Evolutionary conservation across 768 basidiomycete species (phyloP).

Genomic region (Phylloporus rhodoxanthus): DNA sequence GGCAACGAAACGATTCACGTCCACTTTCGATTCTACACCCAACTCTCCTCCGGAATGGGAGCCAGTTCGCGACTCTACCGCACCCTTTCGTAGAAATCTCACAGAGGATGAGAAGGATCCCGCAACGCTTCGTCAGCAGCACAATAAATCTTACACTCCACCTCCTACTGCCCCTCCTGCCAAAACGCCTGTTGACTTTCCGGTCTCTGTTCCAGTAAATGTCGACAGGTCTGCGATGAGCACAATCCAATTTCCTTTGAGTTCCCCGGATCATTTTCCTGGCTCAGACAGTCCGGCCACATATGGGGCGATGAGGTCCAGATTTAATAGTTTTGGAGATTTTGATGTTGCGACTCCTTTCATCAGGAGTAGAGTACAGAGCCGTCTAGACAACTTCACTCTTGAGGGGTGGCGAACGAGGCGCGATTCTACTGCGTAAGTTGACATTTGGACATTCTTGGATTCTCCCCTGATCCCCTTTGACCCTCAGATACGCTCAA

Average conservation of each 20-base stretch:
- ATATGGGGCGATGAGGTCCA: conserved; percentile 45
- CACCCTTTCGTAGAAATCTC: conserved; percentile 70
- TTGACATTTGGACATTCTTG: conserved; percentile 12
- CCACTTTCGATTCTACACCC: conserved; percentile 49
- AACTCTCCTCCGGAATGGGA: conserved; percentile 49
- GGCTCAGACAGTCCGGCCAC: conserved; percentile 52
- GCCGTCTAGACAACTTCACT: conserved; percentile 56
- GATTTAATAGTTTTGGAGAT: conserved; percentile 70
- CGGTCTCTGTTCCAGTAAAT: conserved; percentile 46
- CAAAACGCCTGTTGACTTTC: conserved; percentile 55
- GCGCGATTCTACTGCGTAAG: conserved; percentile 86
- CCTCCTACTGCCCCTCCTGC: conserved; percentile 36
- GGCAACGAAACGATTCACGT: conserved; percentile 55
- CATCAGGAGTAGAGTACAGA: conserved; percentile 79
- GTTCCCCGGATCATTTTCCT: conserved; percentile 61
- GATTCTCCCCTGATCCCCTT: conserved; percentile 2
- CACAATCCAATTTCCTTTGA: conserved; percentile 75
- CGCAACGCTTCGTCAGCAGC: conserved; percentile 38
- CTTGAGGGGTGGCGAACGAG: conserved; percentile 81
- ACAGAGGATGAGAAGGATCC: conserved; percentile 72
- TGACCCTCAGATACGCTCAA: conserved; percentile 58
- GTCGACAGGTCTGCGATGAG: conserved; percentile 48
- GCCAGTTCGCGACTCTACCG: conserved; percentile 48
- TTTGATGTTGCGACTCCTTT: conserved; percentile 71
- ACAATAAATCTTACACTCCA: conserved; percentile 11